Evolutionary conservation across 495 filamentous ascomycete species (phyloP).

Genomic region (Cladorrhinum samala): DNA sequence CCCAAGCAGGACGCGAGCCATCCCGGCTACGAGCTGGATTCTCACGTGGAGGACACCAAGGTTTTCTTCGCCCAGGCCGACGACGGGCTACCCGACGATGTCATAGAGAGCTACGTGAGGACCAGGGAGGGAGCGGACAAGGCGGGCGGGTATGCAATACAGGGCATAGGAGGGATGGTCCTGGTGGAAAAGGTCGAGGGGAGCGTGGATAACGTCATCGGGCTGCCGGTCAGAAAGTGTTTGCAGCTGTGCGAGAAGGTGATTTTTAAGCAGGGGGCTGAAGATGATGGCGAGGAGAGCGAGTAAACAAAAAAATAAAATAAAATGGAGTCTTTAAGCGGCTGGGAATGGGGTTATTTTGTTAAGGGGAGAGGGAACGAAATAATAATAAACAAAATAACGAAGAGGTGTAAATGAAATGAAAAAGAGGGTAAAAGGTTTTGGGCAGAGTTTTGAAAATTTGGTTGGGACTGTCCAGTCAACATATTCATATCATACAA

Average conservation of each 20-base stretch:
- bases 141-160: slow-evolving; percentile 91
- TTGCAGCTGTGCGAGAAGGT: slow-evolving; percentile 82
- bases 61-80: slow-evolving; percentile 70
- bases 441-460: no score
- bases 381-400: no score
- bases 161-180: slow-evolving; percentile 74
- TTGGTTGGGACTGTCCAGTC: no score
- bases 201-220: slow-evolving; percentile 89
- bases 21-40: slow-evolving; percentile 81
- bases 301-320: no score
- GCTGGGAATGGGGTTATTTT: no score
- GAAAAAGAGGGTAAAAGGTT: no score
- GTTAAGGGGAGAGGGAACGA: no score
- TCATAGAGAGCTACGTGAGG: slow-evolving; percentile 74
- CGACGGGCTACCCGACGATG: slow-evolving; percentile 63
- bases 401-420: no score
- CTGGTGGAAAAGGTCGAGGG: slow-evolving; percentile 86
- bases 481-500: no score
- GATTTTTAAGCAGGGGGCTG: slow-evolving; percentile 47
- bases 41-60: slow-evolving; percentile 76
- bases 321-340: no score
- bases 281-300: slow-evolving; percentile 31
- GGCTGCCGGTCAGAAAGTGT: slow-evolving; percentile 77
- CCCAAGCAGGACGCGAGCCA: slow-evolving; percentile 67
- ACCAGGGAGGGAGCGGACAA: slow-evolving; percentile 94